Percentiles rank a stretch among this genome's conserved stretches.
These are phyloP conservation scores for Erysimum cheiri DNA, from an alignment of 441 rosid genomes.

Conservation along the genomic window DNA sequence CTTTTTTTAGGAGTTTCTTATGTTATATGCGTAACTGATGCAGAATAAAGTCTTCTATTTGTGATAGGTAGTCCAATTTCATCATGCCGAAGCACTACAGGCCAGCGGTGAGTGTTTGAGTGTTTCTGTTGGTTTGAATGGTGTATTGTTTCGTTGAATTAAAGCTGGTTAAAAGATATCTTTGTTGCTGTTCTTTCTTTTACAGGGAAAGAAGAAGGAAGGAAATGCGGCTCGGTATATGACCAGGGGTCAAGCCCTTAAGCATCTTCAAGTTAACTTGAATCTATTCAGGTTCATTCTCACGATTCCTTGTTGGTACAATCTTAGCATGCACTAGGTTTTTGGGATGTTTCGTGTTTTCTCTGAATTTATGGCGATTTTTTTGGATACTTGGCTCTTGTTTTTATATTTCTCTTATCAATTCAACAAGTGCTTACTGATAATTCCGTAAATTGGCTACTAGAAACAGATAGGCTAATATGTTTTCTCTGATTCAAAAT, in stretches of 20 bases:
- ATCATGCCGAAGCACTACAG: slow-evolving; percentile 87
- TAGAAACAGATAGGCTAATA: no score
- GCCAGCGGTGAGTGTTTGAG: slow-evolving; percentile 82
- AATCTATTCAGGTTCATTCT: slow-evolving; percentile 69
- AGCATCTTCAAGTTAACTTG: slow-evolving; percentile 76
- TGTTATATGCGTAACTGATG: no score
- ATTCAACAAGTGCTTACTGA: no score
- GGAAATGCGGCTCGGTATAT: slow-evolving; percentile 84
- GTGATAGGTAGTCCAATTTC: neutral
- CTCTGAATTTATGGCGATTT: no score
- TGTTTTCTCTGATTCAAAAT: no score
- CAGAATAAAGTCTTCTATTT: no score
- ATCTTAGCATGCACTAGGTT: neutral
- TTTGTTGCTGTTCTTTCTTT: neutral
- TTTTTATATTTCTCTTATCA: no score
- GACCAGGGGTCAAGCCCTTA: slow-evolving; percentile 85
- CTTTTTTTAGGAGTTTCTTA: no score
- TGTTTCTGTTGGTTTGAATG: neutral
- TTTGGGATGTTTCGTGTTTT: no score
- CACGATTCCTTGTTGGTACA: neutral
- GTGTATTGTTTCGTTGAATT: neutral
- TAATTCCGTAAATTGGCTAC: no score
- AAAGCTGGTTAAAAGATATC: neutral
- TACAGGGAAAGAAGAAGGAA: slow-evolving; percentile 93
- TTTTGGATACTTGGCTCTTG: no score